Percentiles rank a stretch among this genome's conserved stretches.
phyloP scores from a whole-genome alignment of 2,329 filamentous ascomycete species.

The Trichophaea hybrida region DNA sequence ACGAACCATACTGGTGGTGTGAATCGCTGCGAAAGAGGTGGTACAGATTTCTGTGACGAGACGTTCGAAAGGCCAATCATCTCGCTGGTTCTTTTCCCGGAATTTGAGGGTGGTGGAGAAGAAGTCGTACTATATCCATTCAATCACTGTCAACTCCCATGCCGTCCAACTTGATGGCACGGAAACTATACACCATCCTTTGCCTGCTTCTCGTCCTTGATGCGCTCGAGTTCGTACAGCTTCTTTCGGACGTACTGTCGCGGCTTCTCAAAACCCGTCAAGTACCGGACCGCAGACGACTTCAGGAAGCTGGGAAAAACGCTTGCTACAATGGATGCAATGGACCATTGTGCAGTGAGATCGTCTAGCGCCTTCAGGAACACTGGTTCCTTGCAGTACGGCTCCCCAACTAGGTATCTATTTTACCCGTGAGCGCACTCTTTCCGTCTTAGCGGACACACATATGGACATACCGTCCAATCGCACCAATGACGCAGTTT shows the following conservation, averaged over 20 bases:
- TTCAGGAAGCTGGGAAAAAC: neutral
- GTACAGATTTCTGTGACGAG: neutral
- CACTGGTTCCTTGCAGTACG: neutral
- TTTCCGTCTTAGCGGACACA: neutral
- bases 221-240: neutral
- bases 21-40: neutral
- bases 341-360: neutral
- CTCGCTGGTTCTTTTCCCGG: neutral
- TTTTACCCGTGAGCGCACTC: neutral
- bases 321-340: neutral
- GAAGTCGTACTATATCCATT: neutral
- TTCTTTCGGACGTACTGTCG: neutral
- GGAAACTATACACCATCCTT: neutral
- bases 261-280: neutral
- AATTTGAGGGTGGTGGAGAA: neutral
- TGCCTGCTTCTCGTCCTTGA: neutral
- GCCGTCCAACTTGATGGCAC: too few species aligned
- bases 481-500: neutral
- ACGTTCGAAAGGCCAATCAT: neutral
- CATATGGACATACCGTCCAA: neutral
- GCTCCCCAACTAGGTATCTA: neutral
- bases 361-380: neutral
- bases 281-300: neutral
- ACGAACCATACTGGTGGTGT: neutral
- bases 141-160: neutral